Evolutionary conservation across 139 green algal genomes (phyloP), one percentile per base, ranked within the genome.

Genomic region (Bryopsis sp.): DNA sequence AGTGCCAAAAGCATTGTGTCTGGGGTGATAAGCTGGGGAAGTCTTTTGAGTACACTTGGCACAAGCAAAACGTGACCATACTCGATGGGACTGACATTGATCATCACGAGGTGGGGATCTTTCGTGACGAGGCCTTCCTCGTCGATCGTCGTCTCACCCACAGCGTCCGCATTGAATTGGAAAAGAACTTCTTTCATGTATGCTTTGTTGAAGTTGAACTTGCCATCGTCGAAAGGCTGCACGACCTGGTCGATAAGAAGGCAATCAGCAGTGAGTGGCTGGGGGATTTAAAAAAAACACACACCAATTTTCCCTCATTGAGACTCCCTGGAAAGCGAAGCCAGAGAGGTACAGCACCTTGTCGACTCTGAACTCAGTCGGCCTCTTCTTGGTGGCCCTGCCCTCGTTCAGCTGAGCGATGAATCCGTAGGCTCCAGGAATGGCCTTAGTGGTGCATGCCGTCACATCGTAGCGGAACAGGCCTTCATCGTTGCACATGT

Each of bases 171-270:
- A 68, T 88, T 79, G 76, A 98, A 97, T 59, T 84, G 75, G 71
- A 97, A 92, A 3, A 99, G 85, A 37, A 94, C 89, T 86, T 99
- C 95, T 15, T 83, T 72, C 73, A 91, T 74, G 54, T 79, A 78
- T 0, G 92, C 95, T 81, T 99, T 99, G 39, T 59, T 89, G 81
- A 99, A 99, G 81, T 99, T 97, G 84, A 99, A 99, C 80, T 97
- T 97, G 35, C 26, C 39, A n/a, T 34, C 58, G 65, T 99, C 93
- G 75, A 96, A 99, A 1, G 79, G 58, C 84, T 97, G 94, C 28
- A 84, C 32, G 3, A 91, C 82, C 69, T 78, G 69, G 54, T 26
- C 43, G 43, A 54, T 11, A 54, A 54, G 43, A 11, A 54, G 19
- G 19, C 43, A 19, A 54, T 19, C 15, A 19, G 19, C 43, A 54